Percentiles rank a stretch among this genome's conserved stretches.
Evolutionary conservation across 179 eudicot genomes (phyloP).

Genomic region (Nepenthes alata): DNA sequence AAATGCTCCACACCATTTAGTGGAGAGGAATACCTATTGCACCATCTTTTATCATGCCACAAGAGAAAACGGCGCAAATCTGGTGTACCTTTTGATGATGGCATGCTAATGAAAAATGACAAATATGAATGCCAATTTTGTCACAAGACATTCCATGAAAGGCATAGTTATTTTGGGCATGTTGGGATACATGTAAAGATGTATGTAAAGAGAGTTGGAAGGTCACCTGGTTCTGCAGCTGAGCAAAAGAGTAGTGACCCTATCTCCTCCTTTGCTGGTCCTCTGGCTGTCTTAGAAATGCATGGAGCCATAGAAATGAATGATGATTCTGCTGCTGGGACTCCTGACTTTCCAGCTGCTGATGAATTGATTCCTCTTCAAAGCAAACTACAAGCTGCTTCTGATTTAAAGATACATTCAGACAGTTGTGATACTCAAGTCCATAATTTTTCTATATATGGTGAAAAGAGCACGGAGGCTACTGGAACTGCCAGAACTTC

Average conservation of each 20-base stretch:
- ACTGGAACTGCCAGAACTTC: conserved; percentile 6
- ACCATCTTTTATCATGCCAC: conserved; percentile 56
- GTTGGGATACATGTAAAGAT: conserved; percentile 63
- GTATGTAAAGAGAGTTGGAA: conserved; percentile 44
- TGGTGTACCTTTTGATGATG: conserved; percentile 48
- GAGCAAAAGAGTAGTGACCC: conserved; percentile 22
- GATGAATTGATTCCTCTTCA: conserved; percentile 9
- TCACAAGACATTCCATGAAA: conserved; percentile 53
- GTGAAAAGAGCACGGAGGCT: conserved; percentile 12
- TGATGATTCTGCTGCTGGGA: conserved; percentile 12
- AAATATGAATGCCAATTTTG: conserved; percentile 74
- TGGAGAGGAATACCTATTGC: conserved; percentile 48
- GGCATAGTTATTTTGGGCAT: conserved; percentile 63
- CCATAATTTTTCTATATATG: conserved; percentile 10
- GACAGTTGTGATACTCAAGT: conserved; percentile 15
- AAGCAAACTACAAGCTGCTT: conserved; percentile 13
- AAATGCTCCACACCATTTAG: conserved; percentile 49
- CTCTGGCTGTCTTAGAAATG: conserved; percentile 16
- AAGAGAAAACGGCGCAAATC: conserved; percentile 50
- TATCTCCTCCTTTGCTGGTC: conserved; percentile 14
- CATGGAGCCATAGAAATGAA: conserved; percentile 16
- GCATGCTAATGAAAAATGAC: conserved; percentile 48
- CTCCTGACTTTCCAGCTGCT: conserved; percentile 14
- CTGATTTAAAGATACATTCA: conserved; percentile 15
- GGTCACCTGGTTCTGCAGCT: conserved; percentile 20